Base-by-base conservation (phyloP, 495 filamentous ascomycete species). In the Tetracladium setigerum region DNA sequence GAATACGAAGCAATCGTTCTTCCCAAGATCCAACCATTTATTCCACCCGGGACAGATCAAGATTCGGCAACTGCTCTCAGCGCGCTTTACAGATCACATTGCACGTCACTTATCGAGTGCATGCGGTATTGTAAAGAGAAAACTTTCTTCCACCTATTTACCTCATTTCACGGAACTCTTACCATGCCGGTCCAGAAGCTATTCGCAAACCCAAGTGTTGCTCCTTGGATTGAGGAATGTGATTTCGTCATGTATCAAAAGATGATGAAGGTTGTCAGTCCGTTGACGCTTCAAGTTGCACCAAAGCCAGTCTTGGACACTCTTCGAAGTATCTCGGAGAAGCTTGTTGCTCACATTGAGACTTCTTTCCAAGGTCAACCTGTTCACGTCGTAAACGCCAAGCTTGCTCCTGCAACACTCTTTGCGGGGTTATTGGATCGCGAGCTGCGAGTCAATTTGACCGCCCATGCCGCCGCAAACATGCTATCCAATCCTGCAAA, bases 141-240 rank as follows among this genome's bases (percentile, higher is more conserved):
- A 57, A 88, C 89, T 22, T 90, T 98, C 56, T 88, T 95, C 57
- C 86, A 90, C 55, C 82, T 95, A n/a, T 95, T 94, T 63, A 86
- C 84, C 30, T 91, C 91, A 8, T 97, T 97, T 64, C 86, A 94
- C 52, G 94, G 92, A 44, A 95, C 89, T 2, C 73, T 98, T 55
- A 97, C 92, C 13, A 89, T 95, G 60, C 94, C 94, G 3, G 89
- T 95, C n/a, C 90, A 95, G 66, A 96, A 91, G 65, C 74, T 98
- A 10, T 81, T 98, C 49, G 79, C 82, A 6, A 79, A 92, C 54
- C 85, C 84, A 2, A 79, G 76, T 46, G 70, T 98, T 40, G 86
- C 89, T 12, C 78, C 84, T 2, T 98, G 92, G 92, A 94, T 98
- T 52, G 84, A 87, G 56, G 84, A 94, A 60, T 95, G 88, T 56